phyloP scores from a whole-genome alignment of 768 basidiomycete genomes.

The Amanita pseudoporphyria region DNA sequence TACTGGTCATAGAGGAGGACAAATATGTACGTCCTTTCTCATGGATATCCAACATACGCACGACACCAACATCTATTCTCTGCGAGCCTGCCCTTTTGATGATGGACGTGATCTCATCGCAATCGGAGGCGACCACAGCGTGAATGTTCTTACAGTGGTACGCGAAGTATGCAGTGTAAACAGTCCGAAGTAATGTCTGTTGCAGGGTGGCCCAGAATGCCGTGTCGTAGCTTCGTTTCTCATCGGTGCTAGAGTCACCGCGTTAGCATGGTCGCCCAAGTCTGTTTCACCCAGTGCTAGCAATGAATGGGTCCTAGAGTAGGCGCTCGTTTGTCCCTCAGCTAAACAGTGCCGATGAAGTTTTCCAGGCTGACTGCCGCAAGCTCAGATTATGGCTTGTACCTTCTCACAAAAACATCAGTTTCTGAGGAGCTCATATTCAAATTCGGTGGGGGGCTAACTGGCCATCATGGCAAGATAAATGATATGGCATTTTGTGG shows the following conservation, averaged over 20 bases:
- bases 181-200: constrained; percentile 3
- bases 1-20: constrained; percentile 12
- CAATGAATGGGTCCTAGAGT: constrained; percentile 71
- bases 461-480: constrained; percentile 71
- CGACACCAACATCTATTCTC: constrained; percentile 47
- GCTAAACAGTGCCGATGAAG: constrained; percentile 1
- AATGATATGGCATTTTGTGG: constrained; percentile 79
- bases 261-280: constrained; percentile 70
- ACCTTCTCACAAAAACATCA: constrained; percentile 52
- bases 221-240: constrained; percentile 60
- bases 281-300: constrained; percentile 56
- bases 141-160: constrained; percentile 52
- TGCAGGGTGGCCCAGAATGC: constrained; percentile 33
- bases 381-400: constrained; percentile 58
- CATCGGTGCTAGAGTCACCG: constrained; percentile 59
- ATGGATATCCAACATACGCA: constrained; percentile 59
- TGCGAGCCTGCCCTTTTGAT: constrained; percentile 54
- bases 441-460: constrained; percentile 70
- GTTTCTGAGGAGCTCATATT: constrained; percentile 43
- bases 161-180: constrained; percentile 18
- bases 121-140: constrained; percentile 63
- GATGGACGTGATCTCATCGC: constrained; percentile 66
- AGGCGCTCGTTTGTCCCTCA: constrained; percentile 16
- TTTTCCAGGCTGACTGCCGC: constrained; percentile 58
- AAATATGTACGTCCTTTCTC: neutral